Base-by-base conservation (phyloP, 106 monocot genomes). In the Agapanthus africanus region DNA sequence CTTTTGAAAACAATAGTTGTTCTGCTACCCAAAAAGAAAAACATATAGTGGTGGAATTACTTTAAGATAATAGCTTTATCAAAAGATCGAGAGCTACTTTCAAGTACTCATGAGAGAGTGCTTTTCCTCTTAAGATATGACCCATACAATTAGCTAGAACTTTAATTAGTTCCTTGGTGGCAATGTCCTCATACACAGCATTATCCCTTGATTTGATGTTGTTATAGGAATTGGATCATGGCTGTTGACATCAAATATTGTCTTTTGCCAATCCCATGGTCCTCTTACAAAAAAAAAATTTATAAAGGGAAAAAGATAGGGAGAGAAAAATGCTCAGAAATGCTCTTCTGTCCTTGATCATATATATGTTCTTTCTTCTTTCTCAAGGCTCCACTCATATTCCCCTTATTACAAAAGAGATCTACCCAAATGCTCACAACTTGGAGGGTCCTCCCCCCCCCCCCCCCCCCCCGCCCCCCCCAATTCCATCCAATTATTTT, bases 191-290 rank as follows among this genome's bases (percentile, higher is more conserved):
- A n/a, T n/a, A n/a, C n/a, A n/a, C n/a, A 36, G 54, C 37, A 38
- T 37, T 38, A 54, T 50, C 68, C 31, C 71, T 41, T 60, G 71
- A 71, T 59, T 71, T 59, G 71, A 71, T 71, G 41, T 71, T 59
- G 27, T 54, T 13, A 40, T 50, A 70, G 70, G 51, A 54, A 57
- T 50, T 21, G 70, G 35, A 54, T 70, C 51, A 34, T 70, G 23
- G 54, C 70, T 70, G 64, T 40, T 21, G 26, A 67, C 37, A 51
- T 42, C 59, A 56, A 57, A 59, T 59, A 57, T 37, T 40, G 38
- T 70, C 38, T 59, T 70, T 70, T 59, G 1, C 22, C 13, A 18
- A 26, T 14, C n/a, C 28, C n/a, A 27, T 38, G 70, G 70, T 26
- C 70, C 54, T 26, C n/a, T n/a, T n/a, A n/a, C n/a, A n/a, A n/a